Conservation (phyloP, 2,329 filamentous ascomycete genomes). For the Torrubiella hemipterigena region DNA sequence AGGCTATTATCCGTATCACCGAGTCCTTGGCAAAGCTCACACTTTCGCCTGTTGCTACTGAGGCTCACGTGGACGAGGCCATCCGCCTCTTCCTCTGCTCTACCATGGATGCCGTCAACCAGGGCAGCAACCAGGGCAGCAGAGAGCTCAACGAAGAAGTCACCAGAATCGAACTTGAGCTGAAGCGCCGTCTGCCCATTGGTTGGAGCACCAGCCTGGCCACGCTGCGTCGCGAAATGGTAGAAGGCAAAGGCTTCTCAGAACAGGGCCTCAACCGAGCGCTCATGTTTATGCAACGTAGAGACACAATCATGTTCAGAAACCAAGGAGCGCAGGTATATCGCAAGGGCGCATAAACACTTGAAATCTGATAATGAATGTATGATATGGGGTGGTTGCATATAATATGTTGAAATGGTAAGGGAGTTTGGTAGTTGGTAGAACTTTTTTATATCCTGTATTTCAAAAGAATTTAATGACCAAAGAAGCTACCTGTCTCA, state of each 20-base stretch:
- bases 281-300: constrained; percentile 71
- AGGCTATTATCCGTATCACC: constrained; percentile 94
- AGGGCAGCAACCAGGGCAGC: constrained; percentile 71
- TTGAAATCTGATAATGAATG: no score
- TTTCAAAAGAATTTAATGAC: no score
- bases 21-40: constrained; percentile 89
- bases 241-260: constrained; percentile 79
- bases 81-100: constrained; percentile 92
- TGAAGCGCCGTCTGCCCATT: constrained; percentile 78
- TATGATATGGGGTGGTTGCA: no score
- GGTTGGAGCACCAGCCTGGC: constrained; percentile 90
- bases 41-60: constrained; percentile 74
- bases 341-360: constrained; percentile 55
- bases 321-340: constrained; percentile 67
- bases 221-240: constrained; percentile 79
- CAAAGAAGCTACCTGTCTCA: no score
- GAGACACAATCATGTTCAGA: constrained; percentile 75
- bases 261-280: constrained; percentile 79
- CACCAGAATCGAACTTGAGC: constrained; percentile 73
- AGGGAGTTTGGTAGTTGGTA: background rate
- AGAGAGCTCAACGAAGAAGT: constrained; percentile 88
- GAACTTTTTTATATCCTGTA: background rate
- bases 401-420: no score
- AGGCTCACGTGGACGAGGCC: constrained; percentile 90
- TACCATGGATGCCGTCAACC: constrained; percentile 95